Base-by-base conservation (phyloP, 108 stramenopile genomes). In the Skeletonema menzelii region DNA sequence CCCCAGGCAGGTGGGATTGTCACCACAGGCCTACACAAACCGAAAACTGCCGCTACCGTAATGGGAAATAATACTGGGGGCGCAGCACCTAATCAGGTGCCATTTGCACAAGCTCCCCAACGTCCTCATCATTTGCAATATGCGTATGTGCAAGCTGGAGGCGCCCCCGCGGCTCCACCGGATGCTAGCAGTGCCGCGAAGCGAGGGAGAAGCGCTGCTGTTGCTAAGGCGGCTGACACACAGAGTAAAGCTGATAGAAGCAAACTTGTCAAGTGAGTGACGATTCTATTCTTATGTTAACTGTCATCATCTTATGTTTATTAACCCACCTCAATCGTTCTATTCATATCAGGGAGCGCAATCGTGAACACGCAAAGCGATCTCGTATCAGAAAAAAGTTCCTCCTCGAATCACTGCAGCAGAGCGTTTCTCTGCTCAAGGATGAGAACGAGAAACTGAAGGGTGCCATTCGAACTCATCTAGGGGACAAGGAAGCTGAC, bases 321-420 rank as follows among this genome's bases (percentile, higher is more conserved):
- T 32, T 34, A 59, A 73, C 58, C 44, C 20, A 38, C n/a, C 38
- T 59, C 31, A 28, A 20, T n/a, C 27, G 2, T 28, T 14, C 58
- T 8, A 20, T 70, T 44, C 42, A 20, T 55, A 47, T 8, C 76
- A 91, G 90, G 47, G 90, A 91, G 72, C 90, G 90, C 35, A 98
- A 98, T 80, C 90, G 98, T 19, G 94, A 96, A 77, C 96, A 97
- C 70, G 98, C 94, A 28, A 87, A 89, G 62, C 85, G 96, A n/a
- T 91, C 91, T 42, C 91, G 98, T 22, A 90, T 98, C 53, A 91
- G 98, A 56, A 98, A 98, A 80, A 97, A 97, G 83, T 97, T 97
- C 67, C 83, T 98, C 65, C 87, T 98, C 56, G 97, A 98, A 74
- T 89, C 88, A 40, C 85, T 98, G 26, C 97, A 98, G 83, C 91